These are phyloP conservation scores for Acacia pycnantha DNA, from an alignment of 331 rosid species.

Conservation along the genomic window DNA sequence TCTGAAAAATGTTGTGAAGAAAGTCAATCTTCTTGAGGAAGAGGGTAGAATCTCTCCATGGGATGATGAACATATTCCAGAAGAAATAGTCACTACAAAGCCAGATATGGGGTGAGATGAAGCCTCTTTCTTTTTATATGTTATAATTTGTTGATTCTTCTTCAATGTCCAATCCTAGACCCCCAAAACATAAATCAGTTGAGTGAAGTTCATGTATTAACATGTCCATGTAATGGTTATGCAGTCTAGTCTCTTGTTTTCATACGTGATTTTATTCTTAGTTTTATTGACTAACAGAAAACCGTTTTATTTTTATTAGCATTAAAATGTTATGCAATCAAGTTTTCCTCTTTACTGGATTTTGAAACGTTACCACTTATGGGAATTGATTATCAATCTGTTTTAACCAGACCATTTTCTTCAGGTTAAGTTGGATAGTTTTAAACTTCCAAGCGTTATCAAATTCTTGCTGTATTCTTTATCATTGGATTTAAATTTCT, in stretches of 20 bases:
- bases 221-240: slow-evolving; percentile 15
- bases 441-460: background rate
- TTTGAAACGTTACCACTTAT: slow-evolving; percentile 9
- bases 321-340: slow-evolving; percentile 8
- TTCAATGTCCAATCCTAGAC: slow-evolving; percentile 10
- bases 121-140: slow-evolving; percentile 18
- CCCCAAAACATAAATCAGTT: background rate
- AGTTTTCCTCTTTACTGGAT: slow-evolving; percentile 4
- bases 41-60: slow-evolving; percentile 60
- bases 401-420: slow-evolving; percentile 23
- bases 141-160: slow-evolving; percentile 8
- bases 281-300: slow-evolving; percentile 19
- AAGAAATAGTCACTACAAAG: slow-evolving; percentile 75
- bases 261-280: background rate
- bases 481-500: background rate
- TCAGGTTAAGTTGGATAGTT: background rate
- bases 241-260: background rate
- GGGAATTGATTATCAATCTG: slow-evolving; percentile 11
- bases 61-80: slow-evolving; percentile 92
- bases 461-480: background rate
- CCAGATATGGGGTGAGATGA: slow-evolving; percentile 81
- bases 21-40: slow-evolving; percentile 69
- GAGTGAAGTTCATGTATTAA: slow-evolving; percentile 2
- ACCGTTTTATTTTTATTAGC: slow-evolving; percentile 10
- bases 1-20: slow-evolving; percentile 70